Conservation (phyloP, 2,329 filamentous ascomycete species). For the Colletotrichum lentis region DNA sequence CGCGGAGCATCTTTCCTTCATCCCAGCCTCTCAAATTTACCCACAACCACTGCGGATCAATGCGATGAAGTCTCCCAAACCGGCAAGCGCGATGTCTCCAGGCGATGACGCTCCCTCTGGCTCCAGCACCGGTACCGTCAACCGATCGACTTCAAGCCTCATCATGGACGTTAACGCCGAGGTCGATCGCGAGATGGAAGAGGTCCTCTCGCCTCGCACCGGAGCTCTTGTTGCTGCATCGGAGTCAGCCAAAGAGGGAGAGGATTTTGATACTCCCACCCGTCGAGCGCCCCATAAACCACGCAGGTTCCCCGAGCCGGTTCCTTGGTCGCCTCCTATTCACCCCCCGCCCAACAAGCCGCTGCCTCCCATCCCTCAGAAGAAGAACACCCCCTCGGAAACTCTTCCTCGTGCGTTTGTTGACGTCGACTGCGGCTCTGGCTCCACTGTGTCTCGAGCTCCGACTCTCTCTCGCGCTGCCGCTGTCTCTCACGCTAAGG, state of each 20-base stretch:
- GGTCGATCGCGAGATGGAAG: constrained; percentile 29
- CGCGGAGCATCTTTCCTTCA: constrained; percentile 10
- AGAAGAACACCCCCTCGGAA: neutral
- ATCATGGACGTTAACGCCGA: constrained; percentile 33
- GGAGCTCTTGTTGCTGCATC: neutral
- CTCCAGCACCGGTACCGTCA: neutral
- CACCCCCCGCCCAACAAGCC: constrained; percentile 30
- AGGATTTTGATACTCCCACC: constrained; percentile 24
- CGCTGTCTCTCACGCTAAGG: neutral
- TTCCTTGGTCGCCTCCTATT: constrained; percentile 14
- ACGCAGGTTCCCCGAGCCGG: constrained; percentile 15
- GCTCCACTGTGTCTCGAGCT: neutral
- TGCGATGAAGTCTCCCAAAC: constrained; percentile 30
- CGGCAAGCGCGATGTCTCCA: neutral
- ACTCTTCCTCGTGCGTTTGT: neutral
- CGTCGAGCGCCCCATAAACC: constrained; percentile 19
- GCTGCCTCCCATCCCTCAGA: constrained; percentile 21
- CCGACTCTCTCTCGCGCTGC: neutral
- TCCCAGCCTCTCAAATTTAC: constrained; percentile 25
- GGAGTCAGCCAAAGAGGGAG: neutral
- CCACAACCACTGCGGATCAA: constrained; percentile 27
- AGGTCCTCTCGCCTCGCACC: constrained; percentile 20
- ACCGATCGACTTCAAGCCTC: constrained; percentile 21
- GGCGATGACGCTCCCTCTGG: neutral
- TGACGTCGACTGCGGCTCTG: constrained; percentile 8